Evolutionary conservation across 306 rosid species (phyloP), one percentile per base, ranked within the genome.

Genomic region (Lotus japonicus): DNA sequence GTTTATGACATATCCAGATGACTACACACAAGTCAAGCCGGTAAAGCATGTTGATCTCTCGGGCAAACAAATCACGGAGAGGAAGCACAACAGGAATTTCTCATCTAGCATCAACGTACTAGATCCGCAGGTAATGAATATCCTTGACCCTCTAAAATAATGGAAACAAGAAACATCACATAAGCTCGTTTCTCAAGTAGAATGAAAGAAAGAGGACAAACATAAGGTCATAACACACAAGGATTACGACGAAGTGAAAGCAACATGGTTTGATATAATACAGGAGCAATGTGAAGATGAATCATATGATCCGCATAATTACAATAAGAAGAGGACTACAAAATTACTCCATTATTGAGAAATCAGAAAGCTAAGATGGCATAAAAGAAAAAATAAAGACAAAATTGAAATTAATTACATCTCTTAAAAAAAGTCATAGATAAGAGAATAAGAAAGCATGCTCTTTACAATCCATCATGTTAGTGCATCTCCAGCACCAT

Each of bases 121-220:
- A 90, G 82, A 85, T 92, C 96, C 42, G 91, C 98, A 14, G 98
- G 92, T 72, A 89, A 71, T 11, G 96, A 92, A 84, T 89, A 92
- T 45, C 98, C 96, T 72, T 92, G 90, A 44, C 96, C 98, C 98
- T 89, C 77, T 66, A 57, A 78, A 70, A 72, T 2, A 46, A 52
- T 45, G 61, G 46, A 53, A 41, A n/a, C 62, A 12, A 68, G 46
- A 53, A 48, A 13, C 62, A 12, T 44, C 4, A 60, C 33, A 45
- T 23, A 17, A 35, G 61, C 50, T 12, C 16, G 14, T 60, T 61
- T 51, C 57, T n/a, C 23, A 7, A 8, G 14, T 36, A 43, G 44
- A 64, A 43, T 51, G 58, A 50, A 43, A 14, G 58, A 64, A 2
- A 26, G 4, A 5, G 26, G 61, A 58, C 28, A 33, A 79, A 73